phyloP scores from a whole-genome alignment of 345 rosid species.

The Noccaea caerulescens region DNA sequence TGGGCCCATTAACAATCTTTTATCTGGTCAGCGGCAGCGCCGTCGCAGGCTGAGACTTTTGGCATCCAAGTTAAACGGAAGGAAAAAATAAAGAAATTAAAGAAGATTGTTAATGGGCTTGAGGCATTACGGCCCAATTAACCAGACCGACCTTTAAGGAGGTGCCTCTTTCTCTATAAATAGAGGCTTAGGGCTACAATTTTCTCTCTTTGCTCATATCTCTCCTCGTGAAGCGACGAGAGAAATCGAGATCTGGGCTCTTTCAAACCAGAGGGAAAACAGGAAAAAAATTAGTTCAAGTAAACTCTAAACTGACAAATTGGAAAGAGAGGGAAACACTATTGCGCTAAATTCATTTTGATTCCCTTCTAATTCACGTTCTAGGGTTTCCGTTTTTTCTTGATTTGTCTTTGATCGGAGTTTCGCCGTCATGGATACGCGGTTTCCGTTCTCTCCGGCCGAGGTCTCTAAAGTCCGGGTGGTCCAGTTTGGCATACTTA shows the following conservation, averaged over 20 bases:
- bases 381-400: conserved; percentile 36
- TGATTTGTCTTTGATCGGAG: conserved; percentile 41
- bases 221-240: conserved; percentile 35
- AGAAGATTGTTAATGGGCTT: conserved; percentile 1
- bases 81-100: not conserved
- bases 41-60: not conserved
- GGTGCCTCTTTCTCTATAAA: conserved; percentile 34
- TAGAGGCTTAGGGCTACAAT: conserved; percentile 27
- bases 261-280: conserved; percentile 11
- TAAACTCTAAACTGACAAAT: conserved; percentile 36
- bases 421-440: conserved; percentile 55
- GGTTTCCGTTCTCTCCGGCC: conserved; percentile 89
- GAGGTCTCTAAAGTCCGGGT: conserved; percentile 89
- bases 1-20: not conserved
- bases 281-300: conserved; percentile 20
- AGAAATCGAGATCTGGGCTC: conserved; percentile 38
- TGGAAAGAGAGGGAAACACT: conserved; percentile 37
- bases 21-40: not conserved
- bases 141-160: conserved; percentile 8
- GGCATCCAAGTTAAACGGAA: not conserved
- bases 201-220: not conserved
- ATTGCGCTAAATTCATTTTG: not conserved
- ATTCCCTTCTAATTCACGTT: not conserved
- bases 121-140: conserved; percentile 18
- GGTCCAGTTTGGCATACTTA: conserved; percentile 94